Conservation (phyloP, 768 basidiomycete species). For the Tricholoma sp. region DNA sequence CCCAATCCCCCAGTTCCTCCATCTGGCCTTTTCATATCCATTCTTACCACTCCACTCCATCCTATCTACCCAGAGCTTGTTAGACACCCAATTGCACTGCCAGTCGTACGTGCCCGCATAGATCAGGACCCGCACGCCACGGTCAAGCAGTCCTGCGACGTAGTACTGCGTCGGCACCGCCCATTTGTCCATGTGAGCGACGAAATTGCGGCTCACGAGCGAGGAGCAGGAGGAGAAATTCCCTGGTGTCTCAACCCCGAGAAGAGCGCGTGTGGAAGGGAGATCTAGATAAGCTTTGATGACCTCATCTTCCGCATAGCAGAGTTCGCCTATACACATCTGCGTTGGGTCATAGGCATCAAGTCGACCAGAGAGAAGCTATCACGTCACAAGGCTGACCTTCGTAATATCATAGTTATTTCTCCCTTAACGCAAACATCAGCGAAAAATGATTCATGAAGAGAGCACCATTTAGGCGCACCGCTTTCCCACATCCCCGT, state of each 20-base stretch:
- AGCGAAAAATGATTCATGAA: not conserved
- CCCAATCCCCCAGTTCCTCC: conserved; percentile 56
- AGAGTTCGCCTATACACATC: conserved; percentile 18
- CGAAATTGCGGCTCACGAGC: conserved; percentile 47
- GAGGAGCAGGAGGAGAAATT: conserved; percentile 57
- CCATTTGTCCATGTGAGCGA: conserved; percentile 49
- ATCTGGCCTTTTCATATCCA: conserved; percentile 40
- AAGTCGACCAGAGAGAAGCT: not conserved
- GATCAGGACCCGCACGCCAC: conserved; percentile 68
- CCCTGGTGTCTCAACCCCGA: conserved; percentile 21
- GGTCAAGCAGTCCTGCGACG: conserved; percentile 62
- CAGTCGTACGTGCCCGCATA: conserved; percentile 76
- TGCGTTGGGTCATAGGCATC: not conserved
- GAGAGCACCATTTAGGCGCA: conserved; percentile 17
- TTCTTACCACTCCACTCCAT: conserved; percentile 67
- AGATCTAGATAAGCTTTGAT: conserved; percentile 17
- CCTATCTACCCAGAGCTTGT: conserved; percentile 69
- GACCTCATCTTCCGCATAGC: conserved; percentile 15
- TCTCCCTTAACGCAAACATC: conserved; percentile 9
- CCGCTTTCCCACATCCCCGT: conserved; percentile 34
- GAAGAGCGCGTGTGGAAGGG: conserved; percentile 13
- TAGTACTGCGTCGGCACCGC: conserved; percentile 53
- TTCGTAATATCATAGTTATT: conserved; percentile 21
- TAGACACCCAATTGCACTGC: conserved; percentile 79
- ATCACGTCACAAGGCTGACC: conserved; percentile 2